Evolutionary conservation across 371 early-diverging fungal species (phyloP).

Genomic region (Lichtheimia ornata): DNA sequence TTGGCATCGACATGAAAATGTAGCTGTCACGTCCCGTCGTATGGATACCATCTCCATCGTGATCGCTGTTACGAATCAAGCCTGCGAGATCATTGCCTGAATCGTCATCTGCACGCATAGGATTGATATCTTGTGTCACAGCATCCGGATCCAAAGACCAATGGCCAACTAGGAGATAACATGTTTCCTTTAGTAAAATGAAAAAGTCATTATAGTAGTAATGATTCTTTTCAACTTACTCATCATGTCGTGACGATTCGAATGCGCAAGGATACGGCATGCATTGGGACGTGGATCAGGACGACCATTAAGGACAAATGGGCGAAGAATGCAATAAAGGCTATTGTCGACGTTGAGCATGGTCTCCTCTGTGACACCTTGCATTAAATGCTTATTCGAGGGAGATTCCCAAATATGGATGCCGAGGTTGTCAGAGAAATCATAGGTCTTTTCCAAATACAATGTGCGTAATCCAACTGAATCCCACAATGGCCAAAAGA

Average conservation of each 20-base stretch:
- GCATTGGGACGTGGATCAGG: constrained; percentile 31
- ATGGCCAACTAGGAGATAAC: constrained; percentile 30
- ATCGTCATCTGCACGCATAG: constrained; percentile 32
- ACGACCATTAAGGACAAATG: constrained; percentile 35
- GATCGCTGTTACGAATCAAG: constrained; percentile 28
- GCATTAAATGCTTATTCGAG: constrained; percentile 46
- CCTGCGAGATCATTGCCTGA: constrained; percentile 44
- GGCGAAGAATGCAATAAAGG: constrained; percentile 45
- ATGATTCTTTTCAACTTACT: constrained; percentile 24
- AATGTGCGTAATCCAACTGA: constrained; percentile 40
- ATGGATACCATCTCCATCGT: constrained; percentile 20
- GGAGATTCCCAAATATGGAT: constrained; percentile 56
- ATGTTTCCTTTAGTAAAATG: background rate
- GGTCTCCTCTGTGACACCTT: constrained; percentile 30
- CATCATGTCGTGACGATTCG: constrained; percentile 26
- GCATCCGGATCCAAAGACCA: constrained; percentile 30
- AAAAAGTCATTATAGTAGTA: background rate
- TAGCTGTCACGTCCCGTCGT: constrained; percentile 39
- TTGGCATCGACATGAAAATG: constrained; percentile 38
- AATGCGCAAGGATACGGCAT: constrained; percentile 29
- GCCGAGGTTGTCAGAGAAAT: constrained; percentile 39
- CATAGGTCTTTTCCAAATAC: constrained; percentile 46
- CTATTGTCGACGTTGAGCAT: constrained; percentile 47
- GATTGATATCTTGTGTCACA: constrained; percentile 13
- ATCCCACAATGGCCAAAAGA: constrained; percentile 58